These are phyloP conservation scores for Paxillus rubicundulus DNA, from an alignment of 768 basidiomycete genomes.

Conservation along the genomic window DNA sequence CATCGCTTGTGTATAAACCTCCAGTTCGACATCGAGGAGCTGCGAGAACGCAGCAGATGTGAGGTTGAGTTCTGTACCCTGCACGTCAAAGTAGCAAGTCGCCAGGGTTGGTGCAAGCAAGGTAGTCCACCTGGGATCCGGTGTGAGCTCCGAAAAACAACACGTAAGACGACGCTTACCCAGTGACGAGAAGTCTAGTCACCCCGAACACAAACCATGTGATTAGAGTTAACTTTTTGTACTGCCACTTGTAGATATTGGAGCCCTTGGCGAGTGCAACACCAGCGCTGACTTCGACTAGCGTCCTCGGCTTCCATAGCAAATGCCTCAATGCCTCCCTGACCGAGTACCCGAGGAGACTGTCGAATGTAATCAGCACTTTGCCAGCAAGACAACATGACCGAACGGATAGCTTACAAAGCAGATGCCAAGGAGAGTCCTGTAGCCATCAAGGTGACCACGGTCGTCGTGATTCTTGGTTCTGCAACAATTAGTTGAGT, in stretches of 20 bases:
- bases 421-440: background rate
- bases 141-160: background rate
- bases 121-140: conserved; percentile 10
- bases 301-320: conserved; percentile 10
- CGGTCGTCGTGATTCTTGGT: background rate
- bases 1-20: conserved; percentile 2
- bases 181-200: conserved; percentile 12
- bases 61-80: conserved; percentile 9
- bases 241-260: background rate
- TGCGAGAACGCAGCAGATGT: conserved; percentile 7
- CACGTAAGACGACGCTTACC: conserved; percentile 2
- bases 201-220: conserved; percentile 8
- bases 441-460: conserved; percentile 5
- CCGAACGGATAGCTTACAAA: background rate
- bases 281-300: conserved; percentile 9
- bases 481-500: background rate
- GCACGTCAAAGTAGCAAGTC: background rate
- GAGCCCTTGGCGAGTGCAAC: conserved; percentile 7
- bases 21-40: background rate
- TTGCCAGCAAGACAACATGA: too few species aligned
- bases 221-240: background rate
- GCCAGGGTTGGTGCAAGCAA: conserved; percentile 8
- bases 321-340: conserved; percentile 16
- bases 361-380: background rate
- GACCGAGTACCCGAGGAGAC: background rate